Percentiles rank a stretch among this genome's conserved stretches.
Conservation (phyloP, 2,329 filamentous ascomycete genomes). For the Alternaria ventricosa region DNA sequence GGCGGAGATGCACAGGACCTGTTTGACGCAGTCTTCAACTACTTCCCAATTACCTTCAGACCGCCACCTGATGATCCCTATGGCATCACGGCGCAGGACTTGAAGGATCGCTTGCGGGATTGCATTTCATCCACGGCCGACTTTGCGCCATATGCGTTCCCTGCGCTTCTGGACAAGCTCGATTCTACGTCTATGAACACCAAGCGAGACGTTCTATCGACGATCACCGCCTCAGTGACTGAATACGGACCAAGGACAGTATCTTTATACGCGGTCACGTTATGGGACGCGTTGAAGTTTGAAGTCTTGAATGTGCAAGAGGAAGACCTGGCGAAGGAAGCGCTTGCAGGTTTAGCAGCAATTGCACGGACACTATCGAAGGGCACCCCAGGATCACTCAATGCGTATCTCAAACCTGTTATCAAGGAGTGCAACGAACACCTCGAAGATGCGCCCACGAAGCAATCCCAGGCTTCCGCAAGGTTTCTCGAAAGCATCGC, state of each 20-base stretch:
- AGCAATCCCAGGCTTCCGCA: slow-evolving; percentile 70
- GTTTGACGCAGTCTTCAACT: slow-evolving; percentile 74
- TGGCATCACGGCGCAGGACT: slow-evolving; percentile 71
- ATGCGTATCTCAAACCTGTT: slow-evolving; percentile 65
- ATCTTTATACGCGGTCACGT: slow-evolving; percentile 67
- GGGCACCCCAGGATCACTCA: slow-evolving; percentile 56
- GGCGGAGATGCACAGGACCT: slow-evolving; percentile 62
- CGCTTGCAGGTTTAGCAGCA: slow-evolving; percentile 61
- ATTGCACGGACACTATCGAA: slow-evolving; percentile 64
- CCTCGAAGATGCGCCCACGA: slow-evolving; percentile 71
- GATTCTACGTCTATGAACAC: slow-evolving; percentile 73
- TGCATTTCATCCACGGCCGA: slow-evolving; percentile 68
- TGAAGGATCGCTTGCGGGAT: slow-evolving; percentile 68
- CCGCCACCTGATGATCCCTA: slow-evolving; percentile 74
- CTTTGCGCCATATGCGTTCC: slow-evolving; percentile 71
- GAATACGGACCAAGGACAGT: slow-evolving; percentile 66
- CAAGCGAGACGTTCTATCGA: slow-evolving; percentile 71
- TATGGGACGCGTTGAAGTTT: slow-evolving; percentile 74
- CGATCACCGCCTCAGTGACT: slow-evolving; percentile 65
- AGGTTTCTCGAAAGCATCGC: slow-evolving; percentile 65
- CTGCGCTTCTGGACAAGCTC: slow-evolving; percentile 71
- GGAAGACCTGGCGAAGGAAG: slow-evolving; percentile 67
- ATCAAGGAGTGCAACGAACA: slow-evolving; percentile 73
- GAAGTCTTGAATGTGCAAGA: slow-evolving; percentile 72
- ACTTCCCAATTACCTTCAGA: slow-evolving; percentile 74